Base-by-base conservation (phyloP, 306 rosid species). In the Sechiopsis laciniata region DNA sequence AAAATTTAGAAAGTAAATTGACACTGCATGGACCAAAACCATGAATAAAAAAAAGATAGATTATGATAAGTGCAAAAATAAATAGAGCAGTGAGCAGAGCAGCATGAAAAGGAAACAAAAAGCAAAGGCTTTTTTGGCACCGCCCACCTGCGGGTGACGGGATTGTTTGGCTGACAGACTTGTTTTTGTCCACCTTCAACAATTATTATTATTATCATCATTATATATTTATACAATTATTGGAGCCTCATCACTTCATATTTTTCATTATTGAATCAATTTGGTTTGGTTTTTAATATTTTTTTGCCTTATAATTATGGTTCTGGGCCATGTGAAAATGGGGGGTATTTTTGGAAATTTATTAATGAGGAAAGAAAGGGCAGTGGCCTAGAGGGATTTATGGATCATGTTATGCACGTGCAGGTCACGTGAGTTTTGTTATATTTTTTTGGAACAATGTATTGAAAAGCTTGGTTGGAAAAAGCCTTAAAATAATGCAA, bases 381-480 rank as follows among this genome's bases (percentile, higher is more conserved):
- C 3, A 48, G 0, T 19, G 35, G 45, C 45, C 8, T 37, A 2
- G 45, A 67, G 20, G 40, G 21, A 21, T 19, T 42, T 16, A 48
- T 24, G 32, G 58, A 65, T 72, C 82, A 75, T 85, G 89, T 83
- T 82, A 77, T 85, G 72, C 87, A 77, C 80, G 83, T 83, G 88
- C 77, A 60, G 56, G 64, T 82, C 88, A 87, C 88, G 80, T 78
- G 90, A 87, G 24, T 42, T 72, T 71, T 59, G 60, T 59, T 59
- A 80, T 59, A 26, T 29, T 4, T 71, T 71, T 59, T 48, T 67
- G 84, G 66, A 78, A 84, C 74, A 74, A 72, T 13, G 15, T 12
- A 71, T 40, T 53, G 73, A 40, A 74, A 63, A 64, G 73, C 55
- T 46, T 46, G 20, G 73, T 21, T 67, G 73, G 73, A 67, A 46